Base-by-base conservation (phyloP, 2,329 filamentous ascomycete species). In the Diaporthe sp. region DNA sequence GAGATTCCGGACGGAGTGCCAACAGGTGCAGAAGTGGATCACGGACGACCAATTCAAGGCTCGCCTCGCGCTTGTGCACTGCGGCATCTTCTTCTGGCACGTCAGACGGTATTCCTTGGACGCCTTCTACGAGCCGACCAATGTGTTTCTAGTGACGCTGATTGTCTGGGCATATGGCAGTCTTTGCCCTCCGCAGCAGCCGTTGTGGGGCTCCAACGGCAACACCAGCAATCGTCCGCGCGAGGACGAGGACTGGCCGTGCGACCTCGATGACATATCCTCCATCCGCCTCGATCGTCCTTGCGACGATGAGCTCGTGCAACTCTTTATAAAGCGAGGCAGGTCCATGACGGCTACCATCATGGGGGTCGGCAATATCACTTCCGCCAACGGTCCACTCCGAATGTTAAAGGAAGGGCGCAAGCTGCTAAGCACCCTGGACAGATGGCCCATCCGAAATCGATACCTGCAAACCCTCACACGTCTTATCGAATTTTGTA, bases 241-340 rank as follows among this genome's bases (percentile, higher is more conserved):
- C 32, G 73, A 74, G 32, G 66, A 71, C 12, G 68, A 35, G 35
- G 72, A 73, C 25, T 63, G 25, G 71, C 51, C 61, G 4, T 65
- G 47, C 30, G 69, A 74, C 17, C 19, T 74, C 25, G 73, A 74
- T 3, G 73, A 71, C 30, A 82, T 84, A 1, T 81, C 79, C 1
- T 85, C 86, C n/a, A 87, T 89, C 56, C 84, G 87, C 44, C 82
- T 90, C 0, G 88, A 90, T 73, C 82, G 88, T 10, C 88, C 88
- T 0, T 84, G 84, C 3, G 88, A 90, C 76, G 88, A 90, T 77
- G 88, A 90, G 77, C 81, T 90, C 27, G 87, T 89, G 1, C 88
- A 90, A 76, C 80, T 86, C 15, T 90, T 88, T 78, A 87, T 90
- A 12, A 82, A 84, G n/a, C 82, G 84, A 39, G 88, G 88, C 0